Base-by-base conservation (phyloP, 768 basidiomycete species). In the Suillus weaverae region DNA sequence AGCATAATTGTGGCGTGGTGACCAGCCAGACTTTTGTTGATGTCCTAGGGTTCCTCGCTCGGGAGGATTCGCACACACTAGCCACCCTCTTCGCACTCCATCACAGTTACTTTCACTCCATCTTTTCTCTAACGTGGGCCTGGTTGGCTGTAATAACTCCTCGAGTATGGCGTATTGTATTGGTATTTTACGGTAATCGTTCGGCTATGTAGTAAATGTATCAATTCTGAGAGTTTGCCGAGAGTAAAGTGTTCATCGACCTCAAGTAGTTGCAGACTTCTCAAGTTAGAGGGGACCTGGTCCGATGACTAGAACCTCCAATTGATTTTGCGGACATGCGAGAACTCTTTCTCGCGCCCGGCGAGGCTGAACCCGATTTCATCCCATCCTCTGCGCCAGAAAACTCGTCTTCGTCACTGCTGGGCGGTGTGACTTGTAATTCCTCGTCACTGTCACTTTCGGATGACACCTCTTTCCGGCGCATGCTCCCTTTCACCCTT, bases 401-500 rank as follows among this genome's bases (percentile, higher is more conserved):
- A 39, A 77, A 62, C 2, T 68, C 66, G 46, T 72, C 70, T 6
- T 53, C 26, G 14, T 50, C 48, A 48, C 46, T 48, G 22, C 46
- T 22, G n/a, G 22, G 46, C 5, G 11, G 46, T 22, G 46, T 48
- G 46, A 22, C 11, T 48, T 22, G 46, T 5, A 13, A 13, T 22
- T 48, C 22, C 46, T 13, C 46, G 11, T 48, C 65, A 13, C 44
- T 56, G 2, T 62, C 66, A 13, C 44, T 64, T 11, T 44, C 64
- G 4, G 62, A 30, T n/a, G 54, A 62, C 26, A 20, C 26, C 20
- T 26, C 60, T 26, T 33, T 18, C 30, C 14, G 43, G 16, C 18
- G 22, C 5, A 30, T 30, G 9, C 13, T 57, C 53, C 51, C 35
- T 32, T 44, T 61, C 20, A 32, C 61, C 35, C 26, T 38, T 39